Base-by-base conservation (phyloP, 1,284 basidiomycete genomes). In the Tilletia setariae region DNA sequence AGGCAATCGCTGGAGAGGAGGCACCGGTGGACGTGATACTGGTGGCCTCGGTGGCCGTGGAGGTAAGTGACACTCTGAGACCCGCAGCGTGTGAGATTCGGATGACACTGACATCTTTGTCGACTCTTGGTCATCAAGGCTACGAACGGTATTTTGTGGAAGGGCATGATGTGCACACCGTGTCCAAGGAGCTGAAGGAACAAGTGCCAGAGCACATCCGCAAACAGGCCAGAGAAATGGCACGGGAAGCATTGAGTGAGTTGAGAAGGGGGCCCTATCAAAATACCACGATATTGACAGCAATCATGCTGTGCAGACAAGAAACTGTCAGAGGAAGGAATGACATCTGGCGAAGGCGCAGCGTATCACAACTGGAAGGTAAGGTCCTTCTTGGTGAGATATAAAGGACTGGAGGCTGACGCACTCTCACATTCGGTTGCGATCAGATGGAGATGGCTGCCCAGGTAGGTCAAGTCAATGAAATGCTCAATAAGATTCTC, bases 1-100 rank as follows among this genome's bases (percentile, higher is more conserved):
- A 4, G 83, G 83, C 2, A 84, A 84, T 67, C 80, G 76, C 9
- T 84, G 82, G 81, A 76, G 79, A 2, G 83, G 83, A 30, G 83
- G 83, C 21, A 80, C 79, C 1, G 83, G 83, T 7, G 80, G 83
- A 0, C 74, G 83, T 13, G 80, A 81, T 28, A 84, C 83, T 9
- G 80, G 79, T 7, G 82, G 83, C 0, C 74, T 83, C 3, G 83
- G 83, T 3, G 82, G 83, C 0, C 70, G 76, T 1, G 80, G 80
- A 23, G 56, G 21, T 40, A 11, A 40, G 35, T 40, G 35, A 40
- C 35, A 40, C 11, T 4, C 11, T 40, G 35, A 11, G 6, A 23
- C 16, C 19, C 46, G 46, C 6, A 49, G 6, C 19, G 19, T 49
- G 7, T 49, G 21, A n/a, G 7, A 19, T 7, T 7, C 19, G 19